Base-by-base conservation (phyloP, 2,329 filamentous ascomycete species). In the Ophiostoma ips region DNA sequence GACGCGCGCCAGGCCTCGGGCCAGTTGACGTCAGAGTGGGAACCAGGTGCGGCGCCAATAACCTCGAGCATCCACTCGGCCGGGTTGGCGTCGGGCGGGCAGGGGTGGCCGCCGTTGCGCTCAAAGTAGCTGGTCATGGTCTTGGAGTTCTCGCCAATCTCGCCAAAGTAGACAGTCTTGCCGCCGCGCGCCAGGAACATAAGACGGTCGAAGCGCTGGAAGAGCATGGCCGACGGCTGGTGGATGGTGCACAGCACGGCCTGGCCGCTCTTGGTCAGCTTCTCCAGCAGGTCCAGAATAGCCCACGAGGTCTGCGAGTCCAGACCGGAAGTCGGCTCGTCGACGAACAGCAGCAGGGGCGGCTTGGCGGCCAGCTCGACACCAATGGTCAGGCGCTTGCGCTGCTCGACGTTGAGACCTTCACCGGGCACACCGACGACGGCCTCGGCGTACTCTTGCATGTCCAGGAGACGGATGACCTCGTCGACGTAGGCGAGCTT, bases 161-260 rank as follows among this genome's bases (percentile, higher is more conserved):
- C 80, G 50, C 84, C 86, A 60, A 87, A 90, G 69, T 90, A 92
- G 40, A 90, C 83, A 1, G 84, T 87, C 61, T 72, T 76, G 50
- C 86, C 86, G 51, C 85, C 85, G 61, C 76, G 81, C 33, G 81
- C 80, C n/a, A 92, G 69, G 69, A 90, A 87, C 31, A 90, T 72
- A 8, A 92, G 75, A 52, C 84, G 77, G 60, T 92, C 85, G 62
- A 92, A 95, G 52, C 87, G 83, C 64, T 95, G 87, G 71, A 95
- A 95, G 50, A 96, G 74, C 76, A 94, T 88, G 38, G 88, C 88
- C 13, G 87, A 94, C n/a, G 89, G 89, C 65, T 96, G 90, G 64
- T 96, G 89, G 53, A 95, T 95, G 0, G 90, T 95, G 69, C 88
- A 95, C n/a, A 95, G 80, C 65, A 95, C 86, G 49, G 89, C 89